Evolutionary conservation across 2,329 filamentous ascomycete genomes (phyloP).

Genomic region (Phyllosticta citrichinensis): DNA sequence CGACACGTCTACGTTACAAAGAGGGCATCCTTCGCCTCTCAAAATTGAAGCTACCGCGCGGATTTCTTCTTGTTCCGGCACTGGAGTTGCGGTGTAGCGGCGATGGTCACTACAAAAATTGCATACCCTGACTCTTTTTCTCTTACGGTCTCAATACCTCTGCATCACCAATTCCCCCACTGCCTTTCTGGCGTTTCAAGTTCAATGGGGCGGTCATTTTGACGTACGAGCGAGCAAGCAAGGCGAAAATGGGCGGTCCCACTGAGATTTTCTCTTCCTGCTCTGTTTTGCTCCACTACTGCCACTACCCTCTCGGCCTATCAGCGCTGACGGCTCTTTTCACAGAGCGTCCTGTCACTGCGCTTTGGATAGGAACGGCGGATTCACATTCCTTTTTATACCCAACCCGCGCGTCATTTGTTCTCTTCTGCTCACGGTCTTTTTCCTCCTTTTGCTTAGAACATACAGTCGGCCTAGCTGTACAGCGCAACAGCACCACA

Average conservation of each 20-base stretch:
- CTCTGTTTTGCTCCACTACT: background rate
- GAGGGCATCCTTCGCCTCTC: background rate
- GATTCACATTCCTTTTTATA: background rate
- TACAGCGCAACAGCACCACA: background rate
- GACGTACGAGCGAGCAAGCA: background rate
- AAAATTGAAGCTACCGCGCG: background rate
- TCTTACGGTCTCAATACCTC: background rate
- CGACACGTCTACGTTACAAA: background rate
- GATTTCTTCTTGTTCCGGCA: background rate
- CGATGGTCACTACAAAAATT: background rate
- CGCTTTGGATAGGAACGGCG: background rate
- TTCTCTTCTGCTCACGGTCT: background rate
- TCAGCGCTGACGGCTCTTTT: too few species aligned
- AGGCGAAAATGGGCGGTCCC: background rate
- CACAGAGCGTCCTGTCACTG: background rate
- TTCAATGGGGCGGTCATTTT: background rate
- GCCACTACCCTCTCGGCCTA: too few species aligned
- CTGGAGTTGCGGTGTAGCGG: constrained; percentile 6
- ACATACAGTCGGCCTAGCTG: background rate
- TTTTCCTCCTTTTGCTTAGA: background rate
- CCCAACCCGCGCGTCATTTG: background rate
- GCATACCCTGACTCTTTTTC: constrained; percentile 1
- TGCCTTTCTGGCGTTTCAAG: background rate
- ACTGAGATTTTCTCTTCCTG: background rate
- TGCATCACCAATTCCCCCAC: background rate